Evolutionary conservation across 2,329 filamentous ascomycete species (phyloP).

Genomic region (Verticillium nonalfalfae): DNA sequence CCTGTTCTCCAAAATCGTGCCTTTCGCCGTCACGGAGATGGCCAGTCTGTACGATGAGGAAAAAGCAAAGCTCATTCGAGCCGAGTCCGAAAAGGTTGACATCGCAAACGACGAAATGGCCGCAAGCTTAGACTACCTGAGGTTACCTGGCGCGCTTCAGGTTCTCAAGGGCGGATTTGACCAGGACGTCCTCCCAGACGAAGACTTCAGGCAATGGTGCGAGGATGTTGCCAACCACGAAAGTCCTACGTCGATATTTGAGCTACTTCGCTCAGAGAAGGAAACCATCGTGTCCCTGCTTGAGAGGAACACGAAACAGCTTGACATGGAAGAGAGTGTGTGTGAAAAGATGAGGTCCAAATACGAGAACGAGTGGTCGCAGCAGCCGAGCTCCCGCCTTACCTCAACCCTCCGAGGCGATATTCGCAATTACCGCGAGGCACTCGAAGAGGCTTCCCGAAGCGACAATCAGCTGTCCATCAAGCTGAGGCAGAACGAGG

Average conservation of each 20-base stretch:
- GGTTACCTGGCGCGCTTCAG: slow-evolving; percentile 81
- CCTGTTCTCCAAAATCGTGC: slow-evolving; percentile 94
- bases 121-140: slow-evolving; percentile 87
- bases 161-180: slow-evolving; percentile 90
- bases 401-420: slow-evolving; percentile 84
- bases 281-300: slow-evolving; percentile 64
- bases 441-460: slow-evolving; percentile 79
- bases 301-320: slow-evolving; percentile 75
- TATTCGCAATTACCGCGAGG: slow-evolving; percentile 80
- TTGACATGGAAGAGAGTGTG: slow-evolving; percentile 95
- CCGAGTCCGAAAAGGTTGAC: slow-evolving; percentile 90
- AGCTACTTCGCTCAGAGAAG: slow-evolving; percentile 72
- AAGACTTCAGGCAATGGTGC: slow-evolving; percentile 92
- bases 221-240: slow-evolving; percentile 85
- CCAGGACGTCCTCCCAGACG: slow-evolving; percentile 79
- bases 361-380: slow-evolving; percentile 92
- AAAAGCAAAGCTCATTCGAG: slow-evolving; percentile 90
- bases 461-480: slow-evolving; percentile 80
- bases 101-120: slow-evolving; percentile 93
- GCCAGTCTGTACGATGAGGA: slow-evolving; percentile 97
- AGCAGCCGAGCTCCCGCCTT: slow-evolving; percentile 86
- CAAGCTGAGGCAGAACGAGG: slow-evolving; percentile 79
- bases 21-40: slow-evolving; percentile 91
- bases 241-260: slow-evolving; percentile 71
- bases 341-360: slow-evolving; percentile 99